Evolutionary conservation across 116 monocot genomes (phyloP).

Genomic region (Posidonia oceanica): DNA sequence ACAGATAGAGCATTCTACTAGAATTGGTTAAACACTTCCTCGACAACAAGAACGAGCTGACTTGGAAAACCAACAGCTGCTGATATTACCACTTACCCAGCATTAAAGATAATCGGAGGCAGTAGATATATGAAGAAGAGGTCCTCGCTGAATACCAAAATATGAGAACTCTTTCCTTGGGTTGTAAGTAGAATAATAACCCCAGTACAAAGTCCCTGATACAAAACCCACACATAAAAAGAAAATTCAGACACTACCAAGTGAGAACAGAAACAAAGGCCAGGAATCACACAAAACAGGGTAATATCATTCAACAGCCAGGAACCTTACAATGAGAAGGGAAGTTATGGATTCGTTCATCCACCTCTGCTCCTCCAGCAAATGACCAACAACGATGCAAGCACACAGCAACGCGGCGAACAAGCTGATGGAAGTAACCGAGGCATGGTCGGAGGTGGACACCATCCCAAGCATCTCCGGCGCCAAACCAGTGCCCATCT

Average conservation of each 20-base stretch:
- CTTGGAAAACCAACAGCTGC: background rate
- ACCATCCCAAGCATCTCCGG: conserved; percentile 9
- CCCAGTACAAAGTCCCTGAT: conserved; percentile 46
- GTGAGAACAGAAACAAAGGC: background rate
- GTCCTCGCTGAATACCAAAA: conserved; percentile 57
- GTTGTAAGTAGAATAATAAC: conserved; percentile 35
- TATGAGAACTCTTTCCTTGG: conserved; percentile 33
- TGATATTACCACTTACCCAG: conserved; percentile 24
- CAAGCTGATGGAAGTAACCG: conserved; percentile 49
- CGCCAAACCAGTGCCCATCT: conserved; percentile 14
- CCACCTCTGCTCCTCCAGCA: conserved; percentile 62
- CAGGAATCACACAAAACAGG: background rate
- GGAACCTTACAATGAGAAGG: conserved; percentile 35
- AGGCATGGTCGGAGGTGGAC: conserved; percentile 28
- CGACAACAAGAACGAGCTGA: background rate
- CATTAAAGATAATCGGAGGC: conserved; percentile 66
- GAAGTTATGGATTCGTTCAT: conserved; percentile 78
- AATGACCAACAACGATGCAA: conserved; percentile 68
- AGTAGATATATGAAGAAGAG: conserved; percentile 66
- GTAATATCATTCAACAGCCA: background rate
- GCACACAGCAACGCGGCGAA: conserved; percentile 53
- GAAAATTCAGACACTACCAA: background rate
- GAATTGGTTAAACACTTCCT: no score
- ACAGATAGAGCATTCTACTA: no score
- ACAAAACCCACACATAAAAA: background rate